phyloP scores from a whole-genome alignment of 306 rosid genomes.

The Alnus glutinosa region DNA sequence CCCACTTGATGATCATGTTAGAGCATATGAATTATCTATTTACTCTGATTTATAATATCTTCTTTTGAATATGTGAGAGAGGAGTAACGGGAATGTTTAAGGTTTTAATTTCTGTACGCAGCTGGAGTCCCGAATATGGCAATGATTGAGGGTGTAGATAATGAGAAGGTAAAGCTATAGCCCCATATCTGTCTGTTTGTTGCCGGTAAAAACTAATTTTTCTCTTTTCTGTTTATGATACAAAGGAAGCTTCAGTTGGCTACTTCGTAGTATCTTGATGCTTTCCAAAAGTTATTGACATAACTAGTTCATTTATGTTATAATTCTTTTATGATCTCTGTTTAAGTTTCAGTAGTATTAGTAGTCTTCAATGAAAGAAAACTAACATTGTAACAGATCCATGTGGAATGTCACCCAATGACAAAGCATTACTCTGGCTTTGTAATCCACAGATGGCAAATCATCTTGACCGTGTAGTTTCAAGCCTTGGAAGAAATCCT shows the following conservation, averaged over 20 bases:
- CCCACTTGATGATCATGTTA: background rate
- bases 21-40: background rate
- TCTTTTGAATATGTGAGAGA: background rate
- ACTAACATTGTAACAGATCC: slow-evolving; percentile 10
- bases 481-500: slow-evolving; percentile 71
- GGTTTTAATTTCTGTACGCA: slow-evolving; percentile 33
- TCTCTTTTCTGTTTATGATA: slow-evolving; percentile 20
- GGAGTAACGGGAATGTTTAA: slow-evolving; percentile 10
- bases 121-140: slow-evolving; percentile 79
- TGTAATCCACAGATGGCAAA: slow-evolving; percentile 68
- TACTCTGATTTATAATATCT: background rate
- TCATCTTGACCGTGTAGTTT: slow-evolving; percentile 73
- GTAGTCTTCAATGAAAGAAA: slow-evolving; percentile 7
- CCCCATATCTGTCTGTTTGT: slow-evolving; percentile 26
- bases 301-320: background rate
- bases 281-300: background rate
- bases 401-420: slow-evolving; percentile 12
- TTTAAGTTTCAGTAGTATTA: slow-evolving; percentile 19
- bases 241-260: slow-evolving; percentile 4
- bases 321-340: background rate
- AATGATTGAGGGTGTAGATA: slow-evolving; percentile 84
- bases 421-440: slow-evolving; percentile 19
- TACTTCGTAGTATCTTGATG: background rate
- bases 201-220: slow-evolving; percentile 10
- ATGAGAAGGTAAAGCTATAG: slow-evolving; percentile 65